phyloP scores from a whole-genome alignment of 2,329 filamentous ascomycete species.

The Trematosphaeria pertusa region DNA sequence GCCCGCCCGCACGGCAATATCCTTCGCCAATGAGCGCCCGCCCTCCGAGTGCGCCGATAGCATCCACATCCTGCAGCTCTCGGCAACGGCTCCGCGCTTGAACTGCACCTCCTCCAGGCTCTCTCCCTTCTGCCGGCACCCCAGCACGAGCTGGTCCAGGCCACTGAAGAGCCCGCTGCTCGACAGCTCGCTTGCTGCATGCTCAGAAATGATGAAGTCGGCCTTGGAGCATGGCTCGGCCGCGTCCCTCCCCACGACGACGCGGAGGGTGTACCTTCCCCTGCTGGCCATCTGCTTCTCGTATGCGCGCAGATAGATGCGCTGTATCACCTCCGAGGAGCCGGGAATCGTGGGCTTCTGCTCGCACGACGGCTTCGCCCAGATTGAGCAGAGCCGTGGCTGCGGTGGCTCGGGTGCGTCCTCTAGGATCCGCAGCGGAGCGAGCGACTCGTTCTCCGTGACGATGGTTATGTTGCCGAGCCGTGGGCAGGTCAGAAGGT shows the following conservation, averaged over 20 bases:
- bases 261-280: slow-evolving; percentile 35
- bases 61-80: slow-evolving; percentile 41
- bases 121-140: slow-evolving; percentile 44
- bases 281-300: slow-evolving; percentile 46
- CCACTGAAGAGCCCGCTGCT: slow-evolving; percentile 35
- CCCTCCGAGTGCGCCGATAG: slow-evolving; percentile 40
- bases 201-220: slow-evolving; percentile 42
- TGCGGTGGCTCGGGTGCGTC: slow-evolving; percentile 31
- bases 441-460: slow-evolving; percentile 41
- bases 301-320: slow-evolving; percentile 44
- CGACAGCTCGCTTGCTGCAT: slow-evolving; percentile 18
- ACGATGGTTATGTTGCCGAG: slow-evolving; percentile 45
- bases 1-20: slow-evolving; percentile 42
- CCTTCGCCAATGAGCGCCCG: slow-evolving; percentile 44
- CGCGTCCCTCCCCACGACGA: slow-evolving; percentile 35
- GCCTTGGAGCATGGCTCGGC: slow-evolving; percentile 31
- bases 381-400: slow-evolving; percentile 44
- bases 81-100: slow-evolving; percentile 41
- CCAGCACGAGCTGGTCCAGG: slow-evolving; percentile 41
- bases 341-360: slow-evolving; percentile 26
- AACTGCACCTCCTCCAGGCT: slow-evolving; percentile 48
- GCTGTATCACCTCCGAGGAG: slow-evolving; percentile 39
- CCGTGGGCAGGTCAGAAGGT: slow-evolving; percentile 40
- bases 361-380: slow-evolving; percentile 37
- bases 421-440: slow-evolving; percentile 34